phyloP scores from a whole-genome alignment of 345 rosid genomes.

The Arabidopsis suecica region DNA sequence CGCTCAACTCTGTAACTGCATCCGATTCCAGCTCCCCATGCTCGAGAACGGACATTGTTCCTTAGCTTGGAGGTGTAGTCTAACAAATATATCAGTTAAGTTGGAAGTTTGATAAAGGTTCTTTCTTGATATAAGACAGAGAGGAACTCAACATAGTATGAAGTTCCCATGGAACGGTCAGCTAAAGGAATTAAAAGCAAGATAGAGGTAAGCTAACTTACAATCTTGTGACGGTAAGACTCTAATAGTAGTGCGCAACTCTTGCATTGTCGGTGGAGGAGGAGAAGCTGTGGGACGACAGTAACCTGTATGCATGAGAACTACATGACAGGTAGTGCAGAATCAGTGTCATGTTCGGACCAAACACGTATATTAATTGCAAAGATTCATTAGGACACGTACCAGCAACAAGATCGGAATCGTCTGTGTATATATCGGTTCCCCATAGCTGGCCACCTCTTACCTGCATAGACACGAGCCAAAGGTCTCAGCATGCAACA shows the following conservation, averaged over 20 bases:
- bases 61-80: slow-evolving; percentile 94
- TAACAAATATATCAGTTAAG: slow-evolving; percentile 33
- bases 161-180: slow-evolving; percentile 3
- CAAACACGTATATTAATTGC: slow-evolving; percentile 22
- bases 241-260: slow-evolving; percentile 81
- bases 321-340: slow-evolving; percentile 54
- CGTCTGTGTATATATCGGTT: slow-evolving; percentile 93
- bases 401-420: slow-evolving; percentile 99
- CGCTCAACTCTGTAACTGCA: slow-evolving; percentile 95
- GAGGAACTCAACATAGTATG: slow-evolving; percentile 7
- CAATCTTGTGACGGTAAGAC: slow-evolving; percentile 93
- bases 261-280: slow-evolving; percentile 95
- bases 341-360: slow-evolving; percentile 35
- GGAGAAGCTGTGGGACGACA: slow-evolving; percentile 98
- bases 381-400: slow-evolving; percentile 33
- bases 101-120: not conserved
- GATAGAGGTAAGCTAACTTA: slow-evolving; percentile 49
- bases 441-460: slow-evolving; percentile 99
- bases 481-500: slow-evolving; percentile 20
- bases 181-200: slow-evolving; percentile 1
- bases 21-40: slow-evolving; percentile 99
- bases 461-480: slow-evolving; percentile 60
- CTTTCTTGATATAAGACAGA: not conserved
- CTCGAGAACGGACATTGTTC: slow-evolving; percentile 98
- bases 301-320: slow-evolving; percentile 99